phyloP scores from a whole-genome alignment of 2,329 filamentous ascomycete genomes.

The Fusarium bulbicola region DNA sequence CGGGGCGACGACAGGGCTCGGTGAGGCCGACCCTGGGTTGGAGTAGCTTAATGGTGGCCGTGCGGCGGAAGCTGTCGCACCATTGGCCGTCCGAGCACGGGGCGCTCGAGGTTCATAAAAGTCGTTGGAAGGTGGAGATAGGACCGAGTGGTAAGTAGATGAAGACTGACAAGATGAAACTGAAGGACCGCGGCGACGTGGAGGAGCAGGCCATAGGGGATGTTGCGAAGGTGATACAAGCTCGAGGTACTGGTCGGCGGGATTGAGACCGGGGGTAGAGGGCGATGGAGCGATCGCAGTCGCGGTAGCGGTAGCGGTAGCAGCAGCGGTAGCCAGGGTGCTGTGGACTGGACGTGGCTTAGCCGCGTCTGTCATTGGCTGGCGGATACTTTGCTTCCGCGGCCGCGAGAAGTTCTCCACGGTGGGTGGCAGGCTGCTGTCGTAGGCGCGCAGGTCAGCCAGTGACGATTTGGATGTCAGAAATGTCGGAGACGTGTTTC shows the following conservation, averaged over 20 bases:
- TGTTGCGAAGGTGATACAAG: slow-evolving; percentile 43
- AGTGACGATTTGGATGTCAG: slow-evolving; percentile 46
- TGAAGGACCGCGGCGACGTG: slow-evolving; percentile 56
- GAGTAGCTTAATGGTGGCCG: slow-evolving; percentile 42
- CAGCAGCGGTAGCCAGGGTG: slow-evolving; percentile 20
- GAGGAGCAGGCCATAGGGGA: slow-evolving; percentile 52
- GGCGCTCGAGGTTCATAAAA: slow-evolving; percentile 47
- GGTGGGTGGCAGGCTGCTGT: slow-evolving; percentile 50
- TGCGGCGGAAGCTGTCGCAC: slow-evolving; percentile 37
- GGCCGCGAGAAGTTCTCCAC: slow-evolving; percentile 70
- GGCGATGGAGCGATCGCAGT: slow-evolving; percentile 2
- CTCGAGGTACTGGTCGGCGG: slow-evolving; percentile 45
- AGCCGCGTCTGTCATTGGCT: slow-evolving; percentile 49
- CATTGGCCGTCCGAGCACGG: slow-evolving; percentile 43
- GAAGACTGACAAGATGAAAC: slow-evolving; percentile 58
- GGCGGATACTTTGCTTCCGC: slow-evolving; percentile 62
- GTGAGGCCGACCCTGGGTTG: slow-evolving; percentile 51
- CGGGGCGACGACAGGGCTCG: slow-evolving; percentile 51
- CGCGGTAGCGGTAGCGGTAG: neutral
- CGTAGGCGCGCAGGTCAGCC: slow-evolving; percentile 48
- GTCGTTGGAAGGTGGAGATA: slow-evolving; percentile 56
- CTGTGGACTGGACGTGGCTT: slow-evolving; percentile 42
- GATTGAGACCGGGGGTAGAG: slow-evolving; percentile 38
- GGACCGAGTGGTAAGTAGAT: slow-evolving; percentile 51
- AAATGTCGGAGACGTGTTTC: slow-evolving; percentile 45